Percentiles rank a stretch among this genome's conserved stretches.
Evolutionary conservation across 2,329 filamentous ascomycete genomes (phyloP).

Genomic region (Arthrobotrys conoides): DNA sequence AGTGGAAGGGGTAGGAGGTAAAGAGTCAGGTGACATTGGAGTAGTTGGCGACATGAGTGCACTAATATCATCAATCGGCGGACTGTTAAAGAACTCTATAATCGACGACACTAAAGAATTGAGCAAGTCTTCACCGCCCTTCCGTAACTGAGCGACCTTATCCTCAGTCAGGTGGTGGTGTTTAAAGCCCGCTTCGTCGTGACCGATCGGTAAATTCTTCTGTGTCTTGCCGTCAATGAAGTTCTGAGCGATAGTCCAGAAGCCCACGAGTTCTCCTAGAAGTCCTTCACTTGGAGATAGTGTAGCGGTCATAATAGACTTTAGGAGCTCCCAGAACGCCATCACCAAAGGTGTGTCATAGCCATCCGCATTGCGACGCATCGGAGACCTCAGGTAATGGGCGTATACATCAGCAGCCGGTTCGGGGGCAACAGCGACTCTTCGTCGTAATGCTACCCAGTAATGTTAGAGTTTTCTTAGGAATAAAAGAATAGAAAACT

Average conservation of each 20-base stretch:
- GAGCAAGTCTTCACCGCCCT: slow-evolving; percentile 85
- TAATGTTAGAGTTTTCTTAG: neutral
- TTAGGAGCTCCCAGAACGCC: slow-evolving; percentile 92
- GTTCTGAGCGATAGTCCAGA: slow-evolving; percentile 91
- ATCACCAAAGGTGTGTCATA: slow-evolving; percentile 86
- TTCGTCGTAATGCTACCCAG: slow-evolving; percentile 78
- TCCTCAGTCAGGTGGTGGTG: slow-evolving; percentile 85
- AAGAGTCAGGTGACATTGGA: slow-evolving; percentile 76
- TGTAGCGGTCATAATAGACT: slow-evolving; percentile 79
- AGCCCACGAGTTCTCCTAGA: slow-evolving; percentile 89
- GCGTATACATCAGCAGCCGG: slow-evolving; percentile 79
- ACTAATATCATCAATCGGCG: slow-evolving; percentile 91
- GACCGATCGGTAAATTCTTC: slow-evolving; percentile 79
- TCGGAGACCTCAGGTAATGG: slow-evolving; percentile 80
- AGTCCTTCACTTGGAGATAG: slow-evolving; percentile 82
- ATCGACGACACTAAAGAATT: slow-evolving; percentile 84
- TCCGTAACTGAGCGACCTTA: slow-evolving; percentile 79
- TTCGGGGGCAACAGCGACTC: slow-evolving; percentile 80
- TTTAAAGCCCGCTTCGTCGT: slow-evolving; percentile 81
- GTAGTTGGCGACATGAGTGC: slow-evolving; percentile 85
- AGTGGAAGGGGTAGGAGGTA: slow-evolving; percentile 70
- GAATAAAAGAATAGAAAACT: neutral
- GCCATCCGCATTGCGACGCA: slow-evolving; percentile 76
- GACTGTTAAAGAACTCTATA: slow-evolving; percentile 84
- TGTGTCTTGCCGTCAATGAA: slow-evolving; percentile 92